phyloP scores from a whole-genome alignment of 2,329 filamentous ascomycete genomes.

The Penicillium sp. region DNA sequence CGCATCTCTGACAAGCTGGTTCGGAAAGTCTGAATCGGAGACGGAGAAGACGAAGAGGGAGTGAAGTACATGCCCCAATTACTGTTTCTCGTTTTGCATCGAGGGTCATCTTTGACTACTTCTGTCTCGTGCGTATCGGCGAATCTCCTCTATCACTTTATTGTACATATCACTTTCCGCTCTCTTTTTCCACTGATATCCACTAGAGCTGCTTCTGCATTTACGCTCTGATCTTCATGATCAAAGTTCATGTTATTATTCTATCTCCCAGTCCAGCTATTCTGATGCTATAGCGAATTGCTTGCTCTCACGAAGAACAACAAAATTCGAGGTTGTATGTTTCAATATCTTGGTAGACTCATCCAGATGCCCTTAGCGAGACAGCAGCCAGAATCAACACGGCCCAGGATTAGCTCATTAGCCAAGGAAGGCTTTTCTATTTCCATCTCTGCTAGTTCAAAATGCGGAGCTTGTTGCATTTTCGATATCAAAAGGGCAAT shows the following conservation, averaged over 20 bases:
- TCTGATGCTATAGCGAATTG: background rate
- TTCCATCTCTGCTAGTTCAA: no score
- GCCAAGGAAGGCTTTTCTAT: no score
- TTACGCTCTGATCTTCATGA: background rate
- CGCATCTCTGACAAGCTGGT: constrained; percentile 12
- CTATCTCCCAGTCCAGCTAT: background rate
- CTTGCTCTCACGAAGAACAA: background rate
- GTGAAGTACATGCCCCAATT: constrained; percentile 1
- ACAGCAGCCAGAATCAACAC: background rate
- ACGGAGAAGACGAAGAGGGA: constrained; percentile 24
- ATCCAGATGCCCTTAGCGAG: background rate
- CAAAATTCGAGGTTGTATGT: background rate
- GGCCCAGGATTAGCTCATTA: background rate
- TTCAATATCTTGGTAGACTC: background rate
- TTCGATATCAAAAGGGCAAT: no score
- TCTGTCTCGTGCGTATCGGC: background rate
- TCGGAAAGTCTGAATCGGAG: constrained; percentile 11
- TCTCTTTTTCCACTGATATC: constrained; percentile 6
- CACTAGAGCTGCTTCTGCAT: background rate
- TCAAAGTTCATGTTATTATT: background rate
- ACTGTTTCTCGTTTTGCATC: background rate
- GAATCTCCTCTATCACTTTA: constrained; percentile 5
- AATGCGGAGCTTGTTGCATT: no score
- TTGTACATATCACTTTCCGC: constrained; percentile 15
- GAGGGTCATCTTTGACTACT: background rate